Evolutionary conservation across 2,329 filamentous ascomycete genomes (phyloP).

Genomic region (Pseudocercospora macadamiae): DNA sequence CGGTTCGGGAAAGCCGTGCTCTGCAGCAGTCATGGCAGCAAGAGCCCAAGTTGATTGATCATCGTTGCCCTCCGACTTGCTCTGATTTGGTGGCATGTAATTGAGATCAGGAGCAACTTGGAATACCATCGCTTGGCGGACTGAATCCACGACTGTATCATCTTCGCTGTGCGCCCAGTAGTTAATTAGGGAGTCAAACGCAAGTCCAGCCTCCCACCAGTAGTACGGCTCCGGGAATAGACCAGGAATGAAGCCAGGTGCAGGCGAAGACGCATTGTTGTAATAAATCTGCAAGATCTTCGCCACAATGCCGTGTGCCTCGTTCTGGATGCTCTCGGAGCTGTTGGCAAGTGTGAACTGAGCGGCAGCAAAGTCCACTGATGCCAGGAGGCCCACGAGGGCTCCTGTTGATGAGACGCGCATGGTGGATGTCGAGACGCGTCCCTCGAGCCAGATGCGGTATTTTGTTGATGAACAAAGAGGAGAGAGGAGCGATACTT

Average conservation of each 20-base stretch:
- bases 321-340: not conserved
- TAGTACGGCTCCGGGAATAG: conserved; percentile 40
- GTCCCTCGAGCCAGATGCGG: too few relatives aligned
- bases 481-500: not conserved
- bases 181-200: conserved; percentile 70
- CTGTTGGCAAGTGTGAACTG: not conserved
- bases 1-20: conserved; percentile 67
- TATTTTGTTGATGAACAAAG: too few relatives aligned
- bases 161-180: conserved; percentile 71
- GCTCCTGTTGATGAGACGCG: not conserved
- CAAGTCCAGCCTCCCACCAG: conserved; percentile 68
- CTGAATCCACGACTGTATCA: conserved; percentile 61
- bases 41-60: conserved; percentile 78
- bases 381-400: not conserved
- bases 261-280: conserved; percentile 10
- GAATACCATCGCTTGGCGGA: conserved; percentile 62
- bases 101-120: conserved; percentile 64
- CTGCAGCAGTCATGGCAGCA: conserved; percentile 77
- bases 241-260: conserved; percentile 24
- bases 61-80: conserved; percentile 49
- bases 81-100: conserved; percentile 58
- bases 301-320: not conserved
- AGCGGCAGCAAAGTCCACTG: not conserved
- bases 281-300: conserved; percentile 28
- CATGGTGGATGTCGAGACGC: not conserved